A percentile compares a stretch with the other conserved stretches of the same genome.
phyloP scores from a whole-genome alignment of 2,329 filamentous ascomycete genomes.

The Arthrobotrys conoides region DNA sequence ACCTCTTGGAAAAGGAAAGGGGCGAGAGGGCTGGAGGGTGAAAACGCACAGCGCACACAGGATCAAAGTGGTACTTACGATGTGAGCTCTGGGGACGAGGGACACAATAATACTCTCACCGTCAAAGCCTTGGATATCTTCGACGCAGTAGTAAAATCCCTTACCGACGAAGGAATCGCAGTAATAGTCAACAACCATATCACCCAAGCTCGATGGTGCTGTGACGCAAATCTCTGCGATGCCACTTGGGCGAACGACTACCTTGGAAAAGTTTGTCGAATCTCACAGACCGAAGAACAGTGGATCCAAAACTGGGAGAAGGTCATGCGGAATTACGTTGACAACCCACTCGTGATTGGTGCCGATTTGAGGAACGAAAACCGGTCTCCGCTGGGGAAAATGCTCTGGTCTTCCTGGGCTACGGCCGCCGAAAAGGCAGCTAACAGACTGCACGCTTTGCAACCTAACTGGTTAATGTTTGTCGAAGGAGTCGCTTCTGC shows the following conservation, averaged over 20 bases:
- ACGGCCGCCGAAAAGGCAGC: conserved; percentile 75
- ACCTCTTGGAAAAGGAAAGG: neutral
- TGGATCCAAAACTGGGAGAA: conserved; percentile 78
- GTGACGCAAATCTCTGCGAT: conserved; percentile 78
- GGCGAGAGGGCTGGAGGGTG: neutral
- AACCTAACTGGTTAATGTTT: conserved; percentile 76
- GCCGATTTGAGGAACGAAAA: conserved; percentile 79
- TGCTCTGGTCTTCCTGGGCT: conserved; percentile 77
- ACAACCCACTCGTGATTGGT: conserved; percentile 76
- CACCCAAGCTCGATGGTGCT: conserved; percentile 78
- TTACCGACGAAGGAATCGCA: conserved; percentile 75
- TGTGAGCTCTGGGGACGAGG: conserved; percentile 72
- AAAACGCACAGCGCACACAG: conserved; percentile 5
- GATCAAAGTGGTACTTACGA: neutral
- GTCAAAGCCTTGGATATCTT: conserved; percentile 74
- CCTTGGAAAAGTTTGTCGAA: conserved; percentile 73
- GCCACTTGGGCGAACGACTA: conserved; percentile 77
- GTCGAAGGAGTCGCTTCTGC: conserved; percentile 78
- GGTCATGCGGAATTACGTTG: conserved; percentile 74
- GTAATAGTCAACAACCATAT: conserved; percentile 81
- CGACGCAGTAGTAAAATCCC: conserved; percentile 72
- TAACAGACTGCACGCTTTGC: conserved; percentile 74
- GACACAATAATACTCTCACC: conserved; percentile 64
- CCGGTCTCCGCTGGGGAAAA: conserved; percentile 78
- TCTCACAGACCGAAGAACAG: conserved; percentile 75